These are phyloP conservation scores for Cymodocea nodosa DNA, from an alignment of 116 monocot genomes.

Conservation along the genomic window DNA sequence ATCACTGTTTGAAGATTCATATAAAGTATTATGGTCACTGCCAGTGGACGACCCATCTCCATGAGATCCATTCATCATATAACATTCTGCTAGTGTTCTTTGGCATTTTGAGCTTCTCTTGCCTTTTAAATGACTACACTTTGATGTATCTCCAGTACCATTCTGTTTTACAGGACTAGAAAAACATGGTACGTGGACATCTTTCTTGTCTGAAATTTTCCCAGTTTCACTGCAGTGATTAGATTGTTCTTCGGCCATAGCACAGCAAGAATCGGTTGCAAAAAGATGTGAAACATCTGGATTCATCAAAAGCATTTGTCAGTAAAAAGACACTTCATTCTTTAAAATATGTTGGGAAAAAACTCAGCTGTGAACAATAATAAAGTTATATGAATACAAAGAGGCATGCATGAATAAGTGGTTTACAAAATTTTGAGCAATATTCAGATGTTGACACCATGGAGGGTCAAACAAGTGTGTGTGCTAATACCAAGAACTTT, in stretches of 20 bases:
- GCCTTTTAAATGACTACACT: neutral
- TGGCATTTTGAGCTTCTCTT: neutral
- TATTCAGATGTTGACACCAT: no score
- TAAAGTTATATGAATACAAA: no score
- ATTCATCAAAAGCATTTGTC: neutral
- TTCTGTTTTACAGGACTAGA: neutral
- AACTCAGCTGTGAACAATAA: no score
- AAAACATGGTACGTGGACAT: neutral
- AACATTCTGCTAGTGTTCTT: neutral
- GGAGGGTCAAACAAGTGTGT: no score
- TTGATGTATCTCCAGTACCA: neutral
- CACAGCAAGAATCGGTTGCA: neutral
- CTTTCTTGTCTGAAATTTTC: neutral
- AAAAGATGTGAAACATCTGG: constrained; percentile 3
- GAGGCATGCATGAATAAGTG: no score
- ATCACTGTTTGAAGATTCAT: constrained; percentile 6
- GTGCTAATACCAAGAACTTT: no score
- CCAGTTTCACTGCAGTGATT: neutral
- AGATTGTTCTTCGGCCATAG: neutral
- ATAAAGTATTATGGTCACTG: neutral
- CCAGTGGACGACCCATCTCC: neutral
- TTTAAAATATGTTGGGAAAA: no score
- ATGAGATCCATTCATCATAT: neutral
- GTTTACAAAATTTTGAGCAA: no score
- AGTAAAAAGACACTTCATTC: no score